phyloP scores from a whole-genome alignment of 768 basidiomycete genomes.

The Suillus tomentosus region DNA sequence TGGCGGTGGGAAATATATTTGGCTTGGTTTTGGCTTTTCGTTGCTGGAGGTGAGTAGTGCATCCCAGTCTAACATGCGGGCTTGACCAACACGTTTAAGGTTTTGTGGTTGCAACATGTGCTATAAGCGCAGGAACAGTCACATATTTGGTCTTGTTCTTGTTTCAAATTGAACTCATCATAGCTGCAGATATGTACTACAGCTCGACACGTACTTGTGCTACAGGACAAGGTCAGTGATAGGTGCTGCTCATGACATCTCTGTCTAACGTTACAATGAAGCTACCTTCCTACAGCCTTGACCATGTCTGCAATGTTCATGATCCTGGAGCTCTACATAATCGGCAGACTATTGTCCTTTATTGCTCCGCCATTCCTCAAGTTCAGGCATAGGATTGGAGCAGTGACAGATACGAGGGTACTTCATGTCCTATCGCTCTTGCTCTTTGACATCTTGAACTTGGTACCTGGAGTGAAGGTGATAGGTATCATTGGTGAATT shows the following conservation, averaged over 20 bases:
- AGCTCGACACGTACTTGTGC: slow-evolving; percentile 32
- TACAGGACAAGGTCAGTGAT: slow-evolving; percentile 20
- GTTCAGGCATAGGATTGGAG: slow-evolving; percentile 18
- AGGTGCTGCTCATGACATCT: neutral
- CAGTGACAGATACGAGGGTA: slow-evolving; percentile 33
- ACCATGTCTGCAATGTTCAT: slow-evolving; percentile 37
- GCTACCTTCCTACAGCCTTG: slow-evolving; percentile 42
- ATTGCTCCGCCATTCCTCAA: slow-evolving; percentile 26
- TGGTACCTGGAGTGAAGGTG: slow-evolving; percentile 37
- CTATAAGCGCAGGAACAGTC: slow-evolving; percentile 38
- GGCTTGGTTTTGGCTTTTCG: slow-evolving; percentile 33
- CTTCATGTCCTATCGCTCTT: slow-evolving; percentile 42
- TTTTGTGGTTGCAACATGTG: slow-evolving; percentile 43
- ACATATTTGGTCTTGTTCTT: slow-evolving; percentile 26
- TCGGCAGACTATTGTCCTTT: slow-evolving; percentile 35
- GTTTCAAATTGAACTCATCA: neutral
- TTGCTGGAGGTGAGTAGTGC: slow-evolving; percentile 37
- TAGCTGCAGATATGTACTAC: slow-evolving; percentile 22
- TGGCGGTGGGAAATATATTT: slow-evolving; percentile 34
- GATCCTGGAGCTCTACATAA: slow-evolving; percentile 40
- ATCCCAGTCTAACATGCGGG: neutral
- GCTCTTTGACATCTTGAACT: slow-evolving; percentile 42
- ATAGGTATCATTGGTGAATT: slow-evolving; percentile 43
- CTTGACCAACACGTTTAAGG: slow-evolving; percentile 24
- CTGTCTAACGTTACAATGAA: slow-evolving; percentile 20